A percentile compares a stretch with the other conserved stretches of the same genome.
Evolutionary conservation across 2,329 filamentous ascomycete species (phyloP).

Genomic region (Neonectria hederae): DNA sequence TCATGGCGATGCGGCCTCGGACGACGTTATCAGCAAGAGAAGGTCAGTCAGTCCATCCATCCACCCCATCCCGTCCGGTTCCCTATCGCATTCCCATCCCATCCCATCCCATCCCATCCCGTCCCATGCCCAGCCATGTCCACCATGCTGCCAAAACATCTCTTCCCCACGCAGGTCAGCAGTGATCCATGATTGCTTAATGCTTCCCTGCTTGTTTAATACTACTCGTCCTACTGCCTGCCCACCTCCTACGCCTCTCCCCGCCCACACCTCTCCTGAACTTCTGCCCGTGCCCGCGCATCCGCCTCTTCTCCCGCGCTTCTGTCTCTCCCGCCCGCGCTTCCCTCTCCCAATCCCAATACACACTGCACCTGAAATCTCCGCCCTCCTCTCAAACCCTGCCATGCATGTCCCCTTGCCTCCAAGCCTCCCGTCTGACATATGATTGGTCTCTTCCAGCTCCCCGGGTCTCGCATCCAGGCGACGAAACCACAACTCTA

Average conservation of each 20-base stretch:
- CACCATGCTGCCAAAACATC: slow-evolving; percentile 12
- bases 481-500: slow-evolving; percentile 64
- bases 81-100: slow-evolving; percentile 13
- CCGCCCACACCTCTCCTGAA: slow-evolving; percentile 19
- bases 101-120: slow-evolving; percentile 3
- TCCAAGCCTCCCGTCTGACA: slow-evolving; percentile 52
- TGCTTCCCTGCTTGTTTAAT: slow-evolving; percentile 10
- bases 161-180: slow-evolving; percentile 22
- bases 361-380: slow-evolving; percentile 25
- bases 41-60: slow-evolving; percentile 63
- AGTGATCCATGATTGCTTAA: slow-evolving; percentile 3
- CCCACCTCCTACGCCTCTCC: slow-evolving; percentile 13
- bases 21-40: slow-evolving; percentile 72
- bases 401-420: slow-evolving; percentile 30
- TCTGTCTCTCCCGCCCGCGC: slow-evolving; percentile 18
- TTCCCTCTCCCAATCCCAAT: slow-evolving; percentile 25
- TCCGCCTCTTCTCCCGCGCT: slow-evolving; percentile 34
- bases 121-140: slow-evolving; percentile 11
- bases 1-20: slow-evolving; percentile 65
- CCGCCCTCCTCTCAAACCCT: slow-evolving; percentile 33
- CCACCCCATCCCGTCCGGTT: slow-evolving; percentile 24
- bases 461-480: slow-evolving; percentile 63
- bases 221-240: background rate
- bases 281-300: slow-evolving; percentile 30
- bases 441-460: slow-evolving; percentile 60